Percentiles rank a stretch among this genome's conserved stretches.
Evolutionary conservation across 768 basidiomycete genomes (phyloP).

Genomic region (Amanita polypyramis): DNA sequence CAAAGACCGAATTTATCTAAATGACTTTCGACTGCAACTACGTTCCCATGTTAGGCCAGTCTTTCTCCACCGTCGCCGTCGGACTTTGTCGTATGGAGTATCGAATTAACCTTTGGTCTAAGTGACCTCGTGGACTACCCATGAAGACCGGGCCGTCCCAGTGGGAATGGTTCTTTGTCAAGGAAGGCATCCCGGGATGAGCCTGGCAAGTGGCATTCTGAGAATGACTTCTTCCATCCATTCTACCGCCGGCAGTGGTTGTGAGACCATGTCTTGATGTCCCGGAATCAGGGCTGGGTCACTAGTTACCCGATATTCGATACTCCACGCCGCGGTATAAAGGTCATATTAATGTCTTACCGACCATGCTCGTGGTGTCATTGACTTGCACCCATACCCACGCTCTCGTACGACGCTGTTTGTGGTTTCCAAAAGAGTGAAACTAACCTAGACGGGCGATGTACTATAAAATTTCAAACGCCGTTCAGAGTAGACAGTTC

Average conservation of each 20-base stretch:
- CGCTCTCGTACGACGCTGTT: not conserved
- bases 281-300: not conserved
- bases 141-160: too few species aligned
- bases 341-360: not conserved
- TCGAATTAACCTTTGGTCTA: not conserved
- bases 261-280: too few species aligned
- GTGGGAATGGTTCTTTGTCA: too few species aligned
- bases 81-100: not conserved
- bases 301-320: not conserved
- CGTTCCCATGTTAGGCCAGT: not conserved
- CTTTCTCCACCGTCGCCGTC: not conserved
- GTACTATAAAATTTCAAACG: not conserved
- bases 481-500: too few species aligned
- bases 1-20: too few species aligned
- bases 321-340: not conserved
- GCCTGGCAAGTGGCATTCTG: too few species aligned
- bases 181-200: too few species aligned
- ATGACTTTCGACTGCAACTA: too few species aligned
- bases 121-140: not conserved
- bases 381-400: not conserved
- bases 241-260: too few species aligned
- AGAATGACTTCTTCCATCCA: too few species aligned
- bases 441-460: not conserved
- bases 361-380: not conserved
- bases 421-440: not conserved